A percentile compares a stretch with the other conserved stretches of the same genome.
These are phyloP conservation scores for Calonectria ilicicola DNA, from an alignment of 2,329 filamentous ascomycete genomes.

Conservation along the genomic window DNA sequence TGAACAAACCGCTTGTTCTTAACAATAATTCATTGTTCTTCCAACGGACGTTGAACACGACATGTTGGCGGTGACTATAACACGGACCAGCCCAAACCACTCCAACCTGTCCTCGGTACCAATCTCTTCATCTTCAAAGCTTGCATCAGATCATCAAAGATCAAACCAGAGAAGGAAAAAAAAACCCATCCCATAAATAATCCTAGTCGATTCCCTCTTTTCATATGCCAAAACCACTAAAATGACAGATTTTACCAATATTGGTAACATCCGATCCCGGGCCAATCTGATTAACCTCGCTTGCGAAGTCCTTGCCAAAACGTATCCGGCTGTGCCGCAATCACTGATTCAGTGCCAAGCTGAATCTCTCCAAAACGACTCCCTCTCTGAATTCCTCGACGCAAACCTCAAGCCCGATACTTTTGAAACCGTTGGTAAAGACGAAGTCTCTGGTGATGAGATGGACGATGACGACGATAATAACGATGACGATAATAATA, in stretches of 20 bases:
- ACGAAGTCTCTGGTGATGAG: background rate
- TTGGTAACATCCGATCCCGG: background rate
- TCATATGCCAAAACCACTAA: background rate
- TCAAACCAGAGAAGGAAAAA: background rate
- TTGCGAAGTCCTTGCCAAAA: background rate
- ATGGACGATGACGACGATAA: background rate
- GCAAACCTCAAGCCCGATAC: background rate
- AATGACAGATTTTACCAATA: background rate
- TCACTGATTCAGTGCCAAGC: background rate
- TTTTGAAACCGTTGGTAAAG: background rate
- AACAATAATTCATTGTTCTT: background rate
- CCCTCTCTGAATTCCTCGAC: background rate
- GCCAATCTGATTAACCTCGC: background rate
- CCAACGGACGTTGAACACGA: too few relatives aligned
- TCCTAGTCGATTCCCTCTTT: background rate
- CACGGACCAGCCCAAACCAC: background rate
- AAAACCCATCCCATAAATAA: background rate
- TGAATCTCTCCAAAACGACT: background rate
- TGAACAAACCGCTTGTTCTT: background rate
- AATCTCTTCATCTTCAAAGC: background rate
- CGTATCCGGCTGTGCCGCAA: background rate
- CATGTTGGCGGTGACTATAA: too few relatives aligned
- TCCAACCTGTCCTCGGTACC: background rate
- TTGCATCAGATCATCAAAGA: background rate
- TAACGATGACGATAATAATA: too few relatives aligned